A percentile compares a stretch with the other conserved stretches of the same genome.
Evolutionary conservation across 192 early-diverging fungal species (phyloP).

Genomic region (Cladochytrium replicatum): DNA sequence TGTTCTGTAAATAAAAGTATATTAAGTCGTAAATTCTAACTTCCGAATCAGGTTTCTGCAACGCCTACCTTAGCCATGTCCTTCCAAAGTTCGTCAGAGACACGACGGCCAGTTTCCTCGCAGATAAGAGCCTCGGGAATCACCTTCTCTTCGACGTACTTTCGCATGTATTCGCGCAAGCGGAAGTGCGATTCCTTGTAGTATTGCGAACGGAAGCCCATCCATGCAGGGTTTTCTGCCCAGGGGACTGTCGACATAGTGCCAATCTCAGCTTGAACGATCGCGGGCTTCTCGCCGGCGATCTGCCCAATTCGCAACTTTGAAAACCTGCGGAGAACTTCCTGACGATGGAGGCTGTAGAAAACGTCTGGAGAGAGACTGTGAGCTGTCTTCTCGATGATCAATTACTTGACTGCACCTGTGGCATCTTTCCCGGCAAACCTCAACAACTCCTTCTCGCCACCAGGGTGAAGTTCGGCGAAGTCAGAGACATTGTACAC

Average conservation of each 20-base stretch:
- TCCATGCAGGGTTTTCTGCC: conserved; percentile 21
- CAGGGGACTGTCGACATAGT: conserved; percentile 17
- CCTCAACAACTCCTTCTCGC: conserved; percentile 23
- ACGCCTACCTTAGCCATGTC: background rate
- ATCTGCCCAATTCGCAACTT: conserved; percentile 17
- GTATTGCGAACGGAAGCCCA: conserved; percentile 25
- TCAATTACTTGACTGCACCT: no score
- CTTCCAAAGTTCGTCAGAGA: background rate
- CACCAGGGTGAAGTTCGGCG: conserved; percentile 29
- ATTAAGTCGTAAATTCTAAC: no score
- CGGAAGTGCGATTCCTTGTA: conserved; percentile 21
- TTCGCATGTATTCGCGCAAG: conserved; percentile 33
- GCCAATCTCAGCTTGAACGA: conserved; percentile 16
- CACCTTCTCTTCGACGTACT: conserved; percentile 24
- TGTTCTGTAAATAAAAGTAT: no score
- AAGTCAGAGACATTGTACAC: conserved; percentile 13
- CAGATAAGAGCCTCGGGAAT: conserved; percentile 8
- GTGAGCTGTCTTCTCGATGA: no score
- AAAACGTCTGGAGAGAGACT: conserved; percentile 22
- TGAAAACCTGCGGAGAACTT: conserved; percentile 13
- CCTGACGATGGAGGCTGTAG: conserved; percentile 31
- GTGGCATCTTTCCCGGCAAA: conserved; percentile 34
- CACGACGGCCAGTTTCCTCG: conserved; percentile 16
- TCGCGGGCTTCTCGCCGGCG: conserved; percentile 23
- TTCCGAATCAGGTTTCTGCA: no score